These are phyloP conservation scores for Macrolepiota dolichaula DNA, from an alignment of 768 basidiomycete genomes.

Conservation along the genomic window DNA sequence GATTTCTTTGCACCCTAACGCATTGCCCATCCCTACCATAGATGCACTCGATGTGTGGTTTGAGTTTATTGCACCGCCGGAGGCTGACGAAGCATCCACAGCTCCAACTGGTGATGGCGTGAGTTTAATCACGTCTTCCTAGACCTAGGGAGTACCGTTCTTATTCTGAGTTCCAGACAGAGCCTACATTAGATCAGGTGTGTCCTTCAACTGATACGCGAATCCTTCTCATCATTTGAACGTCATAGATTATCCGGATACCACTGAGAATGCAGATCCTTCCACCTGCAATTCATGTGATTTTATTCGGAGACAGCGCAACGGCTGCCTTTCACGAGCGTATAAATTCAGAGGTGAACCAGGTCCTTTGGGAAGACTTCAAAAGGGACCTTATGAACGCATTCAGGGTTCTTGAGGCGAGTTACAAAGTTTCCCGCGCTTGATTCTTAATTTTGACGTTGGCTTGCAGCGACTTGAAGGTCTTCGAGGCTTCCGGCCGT, in stretches of 20 bases:
- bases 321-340: background rate
- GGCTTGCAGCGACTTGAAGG: background rate
- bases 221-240: background rate
- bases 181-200: constrained; percentile 1
- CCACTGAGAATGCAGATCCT: background rate
- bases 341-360: background rate
- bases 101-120: background rate
- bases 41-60: background rate
- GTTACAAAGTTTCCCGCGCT: background rate
- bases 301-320: background rate
- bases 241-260: background rate
- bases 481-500: background rate
- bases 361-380: background rate
- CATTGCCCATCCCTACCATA: background rate
- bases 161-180: background rate
- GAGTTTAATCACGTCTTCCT: background rate
- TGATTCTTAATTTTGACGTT: background rate
- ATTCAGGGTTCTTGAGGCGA: background rate
- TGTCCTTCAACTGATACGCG: too few relatives aligned
- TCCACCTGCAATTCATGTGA: background rate
- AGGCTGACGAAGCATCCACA: background rate
- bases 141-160: background rate
- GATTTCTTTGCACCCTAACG: background rate
- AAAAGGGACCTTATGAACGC: background rate
- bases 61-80: background rate